Percentiles rank a stretch among this genome's conserved stretches.
Conservation (phyloP, 2,329 filamentous ascomycete genomes). For the Ascosphaera pollenicola region DNA sequence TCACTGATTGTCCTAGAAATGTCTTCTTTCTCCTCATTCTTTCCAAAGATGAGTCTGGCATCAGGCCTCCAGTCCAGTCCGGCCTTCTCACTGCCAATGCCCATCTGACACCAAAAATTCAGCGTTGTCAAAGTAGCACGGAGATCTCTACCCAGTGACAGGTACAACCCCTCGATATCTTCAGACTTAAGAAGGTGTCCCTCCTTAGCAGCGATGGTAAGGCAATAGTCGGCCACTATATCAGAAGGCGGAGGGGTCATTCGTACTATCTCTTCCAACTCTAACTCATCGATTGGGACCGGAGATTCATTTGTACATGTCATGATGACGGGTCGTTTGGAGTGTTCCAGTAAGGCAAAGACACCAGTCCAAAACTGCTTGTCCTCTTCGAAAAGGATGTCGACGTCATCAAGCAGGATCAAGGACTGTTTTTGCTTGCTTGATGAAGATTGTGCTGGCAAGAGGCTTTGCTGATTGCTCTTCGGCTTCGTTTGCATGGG, state of each 20-base stretch:
- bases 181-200: slow-evolving; percentile 54
- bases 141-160: slow-evolving; percentile 46
- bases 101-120: slow-evolving; percentile 94
- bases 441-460: slow-evolving; percentile 7
- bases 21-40: slow-evolving; percentile 44
- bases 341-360: slow-evolving; percentile 53
- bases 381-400: slow-evolving; percentile 86
- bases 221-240: slow-evolving; percentile 55
- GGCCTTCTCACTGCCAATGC: slow-evolving; percentile 67
- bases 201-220: slow-evolving; percentile 68
- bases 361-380: slow-evolving; percentile 85
- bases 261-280: slow-evolving; percentile 66
- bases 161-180: slow-evolving; percentile 48
- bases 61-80: slow-evolving; percentile 80
- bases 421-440: slow-evolving; percentile 72
- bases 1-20: slow-evolving; percentile 60
- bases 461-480: too few relatives aligned
- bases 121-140: slow-evolving; percentile 65
- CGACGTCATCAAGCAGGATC: slow-evolving; percentile 83
- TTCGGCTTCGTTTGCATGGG: too few relatives aligned
- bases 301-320: slow-evolving; percentile 84
- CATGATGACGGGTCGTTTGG: slow-evolving; percentile 79
- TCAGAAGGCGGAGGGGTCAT: slow-evolving; percentile 44
- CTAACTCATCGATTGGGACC: slow-evolving; percentile 52
- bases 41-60: slow-evolving; percentile 49